These are phyloP conservation scores for Puccinia polysora DNA, from an alignment of 1,284 basidiomycete species.

Conservation along the genomic window DNA sequence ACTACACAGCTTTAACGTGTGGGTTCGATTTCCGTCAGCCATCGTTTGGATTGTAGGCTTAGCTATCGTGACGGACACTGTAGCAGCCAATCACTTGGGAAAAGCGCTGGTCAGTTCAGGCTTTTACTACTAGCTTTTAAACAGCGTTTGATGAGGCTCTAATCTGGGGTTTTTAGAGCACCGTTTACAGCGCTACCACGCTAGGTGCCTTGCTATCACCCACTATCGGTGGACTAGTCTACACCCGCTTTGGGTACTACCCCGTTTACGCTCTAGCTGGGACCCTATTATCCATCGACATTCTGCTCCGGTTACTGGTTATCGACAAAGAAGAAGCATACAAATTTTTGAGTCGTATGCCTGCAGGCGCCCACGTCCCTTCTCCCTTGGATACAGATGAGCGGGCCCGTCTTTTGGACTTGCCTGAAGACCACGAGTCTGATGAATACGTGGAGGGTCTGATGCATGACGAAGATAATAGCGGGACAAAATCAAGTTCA, in stretches of 20 bases:
- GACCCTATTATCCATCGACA: slow-evolving; percentile 23
- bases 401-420: neutral
- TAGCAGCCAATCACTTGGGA: slow-evolving; percentile 22
- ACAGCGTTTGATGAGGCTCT: too few relatives aligned
- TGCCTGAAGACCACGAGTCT: neutral
- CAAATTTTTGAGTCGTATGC: neutral
- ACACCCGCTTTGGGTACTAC: slow-evolving; percentile 34
- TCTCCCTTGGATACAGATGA: neutral
- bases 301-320: slow-evolving; percentile 27
- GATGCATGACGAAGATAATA: slow-evolving; percentile 13
- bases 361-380: neutral
- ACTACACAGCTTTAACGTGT: too few relatives aligned
- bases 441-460: neutral
- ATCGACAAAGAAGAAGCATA: slow-evolving; percentile 23
- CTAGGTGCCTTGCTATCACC: slow-evolving; percentile 26
- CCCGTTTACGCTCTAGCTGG: slow-evolving; percentile 32
- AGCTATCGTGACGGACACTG: slow-evolving; percentile 35
- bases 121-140: neutral
- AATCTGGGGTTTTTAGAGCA: slow-evolving; percentile 4
- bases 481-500: neutral
- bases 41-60: slow-evolving; percentile 42
- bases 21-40: too few relatives aligned
- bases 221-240: slow-evolving; percentile 35
- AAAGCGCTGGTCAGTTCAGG: slow-evolving; percentile 19
- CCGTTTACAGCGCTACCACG: slow-evolving; percentile 23